phyloP scores from a whole-genome alignment of 495 filamentous ascomycete species.

The Xylaria scruposa region DNA sequence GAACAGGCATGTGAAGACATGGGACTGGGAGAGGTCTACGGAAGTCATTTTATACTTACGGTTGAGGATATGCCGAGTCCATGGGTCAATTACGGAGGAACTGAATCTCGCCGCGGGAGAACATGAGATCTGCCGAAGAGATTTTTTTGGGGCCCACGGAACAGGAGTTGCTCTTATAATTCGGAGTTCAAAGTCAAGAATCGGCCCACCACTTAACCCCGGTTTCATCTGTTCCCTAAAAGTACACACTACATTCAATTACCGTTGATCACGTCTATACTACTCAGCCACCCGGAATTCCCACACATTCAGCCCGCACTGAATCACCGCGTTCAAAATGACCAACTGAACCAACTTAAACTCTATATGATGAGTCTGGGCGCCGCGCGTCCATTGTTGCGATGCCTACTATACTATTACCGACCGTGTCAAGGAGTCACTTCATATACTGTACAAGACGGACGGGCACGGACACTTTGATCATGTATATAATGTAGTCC shows the following conservation, averaged over 20 bases:
- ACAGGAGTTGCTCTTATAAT: background rate
- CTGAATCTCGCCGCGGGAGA: background rate
- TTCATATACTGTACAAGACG: background rate
- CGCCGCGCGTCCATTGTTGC: background rate
- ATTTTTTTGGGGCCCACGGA: background rate
- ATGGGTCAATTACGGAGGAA: background rate
- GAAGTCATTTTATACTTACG: background rate
- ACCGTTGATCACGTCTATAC: background rate
- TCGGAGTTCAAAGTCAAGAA: background rate
- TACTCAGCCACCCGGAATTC: background rate
- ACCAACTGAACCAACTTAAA: background rate
- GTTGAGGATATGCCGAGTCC: background rate
- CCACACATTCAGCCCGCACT: background rate
- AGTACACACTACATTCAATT: background rate
- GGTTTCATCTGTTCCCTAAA: background rate
- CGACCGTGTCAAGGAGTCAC: background rate
- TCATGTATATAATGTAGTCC: background rate
- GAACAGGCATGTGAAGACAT: background rate
- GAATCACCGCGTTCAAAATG: background rate
- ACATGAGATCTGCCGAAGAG: background rate
- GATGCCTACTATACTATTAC: background rate
- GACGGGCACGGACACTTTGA: background rate
- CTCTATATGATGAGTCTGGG: background rate
- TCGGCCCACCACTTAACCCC: background rate
- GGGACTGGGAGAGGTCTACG: background rate